Evolutionary conservation across 208 protist genomes (phyloP), one percentile per base, ranked within the genome.

Genomic region (Trypanosoma mega): DNA sequence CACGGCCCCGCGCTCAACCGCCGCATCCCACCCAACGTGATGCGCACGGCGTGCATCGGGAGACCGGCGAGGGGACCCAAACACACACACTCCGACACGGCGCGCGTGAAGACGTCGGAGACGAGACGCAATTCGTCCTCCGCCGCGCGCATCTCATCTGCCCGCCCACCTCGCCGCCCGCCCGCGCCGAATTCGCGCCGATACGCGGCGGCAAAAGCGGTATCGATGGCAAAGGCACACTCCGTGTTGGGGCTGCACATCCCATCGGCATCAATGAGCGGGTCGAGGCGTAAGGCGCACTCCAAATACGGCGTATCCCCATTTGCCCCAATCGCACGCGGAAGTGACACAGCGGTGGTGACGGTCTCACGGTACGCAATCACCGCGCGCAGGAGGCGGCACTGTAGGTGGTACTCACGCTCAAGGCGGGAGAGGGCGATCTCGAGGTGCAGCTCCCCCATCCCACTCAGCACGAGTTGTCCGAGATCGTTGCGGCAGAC

Each of bases 381-480:
- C 37, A 92, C 74, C 37, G 90, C 85, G 33, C 83, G 83, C n/a
- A 93, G 78, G n/a, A 96, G 75, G 1, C 83, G 76, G 59, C 84
- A 92, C 36, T 93, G 74, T 18, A 96, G 79, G 29, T 88, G 70
- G 71, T 97, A 97, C 70, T 98, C 94, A 50, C 96, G 70, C 9
- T 86, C 73, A 11, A 99, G 89, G 24, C 96, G 71, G n/a, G 98
- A 98, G 51, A 96, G 63, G 31, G 97, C 82, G 45, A 99, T 97
- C 50, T 98, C 86, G 0, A 98, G 76, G 67, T 98, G 97, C 11
- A 98, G 68, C 76, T 98, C 96, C 29, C 96, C 97, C 97, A 98
- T 98, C 41, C 97, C 97, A 49, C 81, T 84, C 43, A 99, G 81
- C 44, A 99, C 95, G 34, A 90, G 83, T 59, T 98, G 73, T n/a